phyloP scores from a whole-genome alignment of 2,329 filamentous ascomycete species.

The Phialocephala sp. region DNA sequence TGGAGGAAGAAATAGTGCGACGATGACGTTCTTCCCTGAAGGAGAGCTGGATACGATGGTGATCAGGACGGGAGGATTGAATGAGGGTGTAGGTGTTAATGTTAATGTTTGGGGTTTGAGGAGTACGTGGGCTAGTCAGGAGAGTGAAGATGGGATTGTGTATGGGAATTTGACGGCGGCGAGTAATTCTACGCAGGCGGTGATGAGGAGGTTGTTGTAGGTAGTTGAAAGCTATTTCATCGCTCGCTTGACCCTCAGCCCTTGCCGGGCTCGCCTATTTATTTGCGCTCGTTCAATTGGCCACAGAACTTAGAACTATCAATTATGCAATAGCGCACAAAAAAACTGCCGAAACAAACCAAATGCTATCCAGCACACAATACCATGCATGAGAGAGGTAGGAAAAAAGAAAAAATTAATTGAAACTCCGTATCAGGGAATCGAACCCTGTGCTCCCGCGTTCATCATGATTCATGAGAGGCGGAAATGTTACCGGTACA shows the following conservation, averaged over 20 bases:
- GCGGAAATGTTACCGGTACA: conserved; percentile 20
- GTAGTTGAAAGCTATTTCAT: neutral
- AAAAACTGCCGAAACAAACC: no score
- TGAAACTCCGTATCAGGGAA: neutral
- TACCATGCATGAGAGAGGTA: no score
- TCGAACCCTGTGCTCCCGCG: conserved; percentile 13
- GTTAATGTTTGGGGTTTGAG: conserved; percentile 47
- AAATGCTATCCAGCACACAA: no score
- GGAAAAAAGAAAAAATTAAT: no score
- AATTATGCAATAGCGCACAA: no score
- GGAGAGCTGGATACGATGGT: conserved; percentile 42
- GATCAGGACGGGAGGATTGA: conserved; percentile 36
- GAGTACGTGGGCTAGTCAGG: conserved; percentile 44
- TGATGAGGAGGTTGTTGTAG: conserved; percentile 11
- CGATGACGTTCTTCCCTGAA: conserved; percentile 56
- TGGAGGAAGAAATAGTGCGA: conserved; percentile 55
- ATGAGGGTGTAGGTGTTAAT: conserved; percentile 34
- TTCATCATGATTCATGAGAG: conserved; percentile 15
- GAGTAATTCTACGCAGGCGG: conserved; percentile 25
- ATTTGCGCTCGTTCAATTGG: no score
- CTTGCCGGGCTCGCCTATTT: no score
- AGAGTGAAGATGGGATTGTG: conserved; percentile 31
- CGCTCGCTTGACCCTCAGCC: neutral
- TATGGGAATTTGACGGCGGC: conserved; percentile 34
- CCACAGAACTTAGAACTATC: no score